Evolutionary conservation across 1,139 yeast species (phyloP).

Genomic region (Yamadazyma diospyri): DNA sequence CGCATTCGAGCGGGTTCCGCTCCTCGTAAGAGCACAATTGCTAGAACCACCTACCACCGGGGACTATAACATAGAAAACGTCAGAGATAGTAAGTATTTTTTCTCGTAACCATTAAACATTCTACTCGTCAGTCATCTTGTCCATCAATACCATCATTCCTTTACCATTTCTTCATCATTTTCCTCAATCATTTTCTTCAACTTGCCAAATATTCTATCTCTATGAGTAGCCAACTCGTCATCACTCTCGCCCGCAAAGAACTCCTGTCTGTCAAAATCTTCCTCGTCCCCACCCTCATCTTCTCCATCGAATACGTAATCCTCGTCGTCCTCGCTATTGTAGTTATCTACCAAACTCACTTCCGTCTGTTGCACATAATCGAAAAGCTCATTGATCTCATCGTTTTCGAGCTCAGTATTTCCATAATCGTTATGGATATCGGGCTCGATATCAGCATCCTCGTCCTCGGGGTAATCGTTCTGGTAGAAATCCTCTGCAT

Average conservation of each 20-base stretch:
- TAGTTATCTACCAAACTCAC: slow-evolving; percentile 24
- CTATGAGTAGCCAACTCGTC: slow-evolving; percentile 62
- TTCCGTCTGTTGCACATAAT: slow-evolving; percentile 19
- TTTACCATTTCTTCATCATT: too few relatives aligned
- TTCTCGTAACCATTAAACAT: slow-evolving; percentile 35
- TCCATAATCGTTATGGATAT: slow-evolving; percentile 17
- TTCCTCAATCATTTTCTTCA: slow-evolving; percentile 46
- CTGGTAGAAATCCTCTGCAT: slow-evolving; percentile 84
- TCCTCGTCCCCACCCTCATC: slow-evolving; percentile 20
- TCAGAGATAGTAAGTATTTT: slow-evolving; percentile 33
- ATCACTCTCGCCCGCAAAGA: slow-evolving; percentile 49
- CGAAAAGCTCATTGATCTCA: slow-evolving; percentile 21
- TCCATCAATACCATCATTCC: too few relatives aligned
- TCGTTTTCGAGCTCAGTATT: slow-evolving; percentile 20
- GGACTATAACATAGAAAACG: slow-evolving; percentile 28
- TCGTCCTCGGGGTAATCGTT: slow-evolving; percentile 97
- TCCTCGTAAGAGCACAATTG: slow-evolving; percentile 26
- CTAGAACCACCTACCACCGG: slow-evolving; percentile 31
- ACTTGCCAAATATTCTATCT: slow-evolving; percentile 55
- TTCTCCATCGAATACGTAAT: slow-evolving; percentile 20
- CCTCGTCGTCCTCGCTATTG: slow-evolving; percentile 17
- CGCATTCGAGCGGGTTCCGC: slow-evolving; percentile 13
- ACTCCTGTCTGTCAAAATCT: slow-evolving; percentile 17
- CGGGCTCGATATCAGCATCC: slow-evolving; percentile 51
- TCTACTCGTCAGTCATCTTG: too few relatives aligned